Percentiles rank a stretch among this genome's conserved stretches.
Evolutionary conservation across 2,329 filamentous ascomycete genomes (phyloP).

Genomic region (Elsinoe arachidis): DNA sequence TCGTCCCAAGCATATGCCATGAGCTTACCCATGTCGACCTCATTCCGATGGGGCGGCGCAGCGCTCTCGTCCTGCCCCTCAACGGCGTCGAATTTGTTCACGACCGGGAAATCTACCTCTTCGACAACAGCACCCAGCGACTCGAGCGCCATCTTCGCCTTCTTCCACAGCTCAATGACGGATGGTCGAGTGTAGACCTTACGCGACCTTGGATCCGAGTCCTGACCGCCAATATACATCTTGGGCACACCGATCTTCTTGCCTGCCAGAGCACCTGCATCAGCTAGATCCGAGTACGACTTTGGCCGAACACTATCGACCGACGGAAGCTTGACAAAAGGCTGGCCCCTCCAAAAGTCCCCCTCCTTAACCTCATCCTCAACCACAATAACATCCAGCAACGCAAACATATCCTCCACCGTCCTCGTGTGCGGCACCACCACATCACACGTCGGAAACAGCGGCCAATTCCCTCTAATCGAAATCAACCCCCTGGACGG

Average conservation of each 20-base stretch:
- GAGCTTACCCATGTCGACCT: constrained; percentile 39
- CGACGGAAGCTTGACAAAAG: constrained; percentile 35
- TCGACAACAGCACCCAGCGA: constrained; percentile 35
- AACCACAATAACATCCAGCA: constrained; percentile 42
- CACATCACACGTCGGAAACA: constrained; percentile 50
- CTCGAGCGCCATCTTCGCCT: constrained; percentile 31
- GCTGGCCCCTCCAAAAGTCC: constrained; percentile 50
- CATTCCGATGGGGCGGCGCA: constrained; percentile 39
- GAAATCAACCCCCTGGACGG: constrained; percentile 46
- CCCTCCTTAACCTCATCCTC: constrained; percentile 35
- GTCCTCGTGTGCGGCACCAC: constrained; percentile 46
- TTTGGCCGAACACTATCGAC: constrained; percentile 24
- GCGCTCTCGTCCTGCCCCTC: constrained; percentile 35
- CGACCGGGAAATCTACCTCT: constrained; percentile 38
- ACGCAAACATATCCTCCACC: constrained; percentile 41
- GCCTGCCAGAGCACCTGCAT: constrained; percentile 30
- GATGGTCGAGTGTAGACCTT: constrained; percentile 29
- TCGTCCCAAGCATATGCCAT: constrained; percentile 46
- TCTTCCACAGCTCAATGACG: constrained; percentile 31
- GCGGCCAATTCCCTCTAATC: constrained; percentile 45
- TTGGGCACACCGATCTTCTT: constrained; percentile 42
- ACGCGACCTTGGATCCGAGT: constrained; percentile 23
- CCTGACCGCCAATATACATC: constrained; percentile 42
- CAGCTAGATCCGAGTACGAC: constrained; percentile 29
- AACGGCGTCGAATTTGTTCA: constrained; percentile 38